Evolutionary conservation across 495 filamentous ascomycete genomes (phyloP).

Genomic region (Penicillium diatomitis): DNA sequence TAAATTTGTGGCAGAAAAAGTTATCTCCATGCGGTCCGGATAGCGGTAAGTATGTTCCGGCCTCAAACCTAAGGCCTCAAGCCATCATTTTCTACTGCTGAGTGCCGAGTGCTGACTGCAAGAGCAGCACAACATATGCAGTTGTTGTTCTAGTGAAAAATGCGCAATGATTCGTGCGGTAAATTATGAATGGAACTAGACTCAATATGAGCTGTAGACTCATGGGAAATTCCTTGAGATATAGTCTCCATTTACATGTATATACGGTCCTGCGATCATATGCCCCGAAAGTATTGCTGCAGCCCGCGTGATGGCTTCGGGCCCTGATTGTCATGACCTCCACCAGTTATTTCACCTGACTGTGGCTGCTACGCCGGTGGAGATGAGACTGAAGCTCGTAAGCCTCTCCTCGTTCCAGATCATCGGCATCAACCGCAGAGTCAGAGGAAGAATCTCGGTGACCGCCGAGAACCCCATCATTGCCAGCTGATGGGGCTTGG

Average conservation of each 20-base stretch:
- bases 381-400: slow-evolving; percentile 23
- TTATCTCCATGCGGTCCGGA: slow-evolving; percentile 11
- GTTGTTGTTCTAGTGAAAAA: too few species aligned
- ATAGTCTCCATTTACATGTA: too few species aligned
- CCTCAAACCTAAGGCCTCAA: slow-evolving; percentile 3
- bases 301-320: not conserved
- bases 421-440: slow-evolving; percentile 23
- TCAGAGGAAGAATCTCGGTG: slow-evolving; percentile 14
- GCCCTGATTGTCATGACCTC: not conserved
- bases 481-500: not conserved
- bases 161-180: not conserved
- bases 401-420: slow-evolving; percentile 33
- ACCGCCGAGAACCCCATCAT: slow-evolving; percentile 11
- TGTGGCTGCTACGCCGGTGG: slow-evolving; percentile 24
- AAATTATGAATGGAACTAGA: not conserved
- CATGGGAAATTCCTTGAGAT: too few species aligned
- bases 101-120: too few species aligned
- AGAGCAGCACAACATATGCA: too few species aligned
- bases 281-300: too few species aligned
- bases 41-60: slow-evolving; percentile 12
- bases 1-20: slow-evolving; percentile 37
- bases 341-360: slow-evolving; percentile 8
- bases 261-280: too few species aligned
- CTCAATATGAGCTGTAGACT: too few species aligned
- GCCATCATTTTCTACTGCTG: not conserved